A percentile compares a stretch with the other conserved stretches of the same genome.
Evolutionary conservation across 2,329 filamentous ascomycete species (phyloP).

Genomic region (Cladophialophora yegresii): DNA sequence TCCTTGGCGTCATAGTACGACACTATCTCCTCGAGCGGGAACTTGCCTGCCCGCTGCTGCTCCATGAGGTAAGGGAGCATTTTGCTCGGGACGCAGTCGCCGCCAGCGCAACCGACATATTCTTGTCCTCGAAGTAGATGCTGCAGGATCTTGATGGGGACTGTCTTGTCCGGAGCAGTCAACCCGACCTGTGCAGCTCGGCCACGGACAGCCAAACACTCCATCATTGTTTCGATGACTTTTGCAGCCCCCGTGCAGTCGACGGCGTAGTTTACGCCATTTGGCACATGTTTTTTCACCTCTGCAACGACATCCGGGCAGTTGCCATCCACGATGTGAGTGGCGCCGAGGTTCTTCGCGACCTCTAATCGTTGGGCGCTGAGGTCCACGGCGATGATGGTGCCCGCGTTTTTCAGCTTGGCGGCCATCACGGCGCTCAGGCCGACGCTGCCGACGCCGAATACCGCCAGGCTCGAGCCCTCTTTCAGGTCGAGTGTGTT

Average conservation of each 20-base stretch:
- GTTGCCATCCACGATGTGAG: slow-evolving; percentile 47
- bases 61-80: slow-evolving; percentile 51
- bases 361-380: slow-evolving; percentile 46
- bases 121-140: slow-evolving; percentile 33
- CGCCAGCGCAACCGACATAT: slow-evolving; percentile 36
- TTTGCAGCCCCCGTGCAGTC: slow-evolving; percentile 34
- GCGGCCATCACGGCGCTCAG: slow-evolving; percentile 39
- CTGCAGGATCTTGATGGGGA: slow-evolving; percentile 30
- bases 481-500: slow-evolving; percentile 34
- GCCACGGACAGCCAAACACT: slow-evolving; percentile 32
- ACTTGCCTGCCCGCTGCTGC: slow-evolving; percentile 50
- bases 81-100: slow-evolving; percentile 36
- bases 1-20: slow-evolving; percentile 47
- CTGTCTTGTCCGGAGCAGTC: slow-evolving; percentile 18
- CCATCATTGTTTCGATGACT: slow-evolving; percentile 31
- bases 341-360: slow-evolving; percentile 54
- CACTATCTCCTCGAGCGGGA: slow-evolving; percentile 49
- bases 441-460: slow-evolving; percentile 40
- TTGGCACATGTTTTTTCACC: slow-evolving; percentile 46
- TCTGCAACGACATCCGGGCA: slow-evolving; percentile 41
- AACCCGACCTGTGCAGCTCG: slow-evolving; percentile 34
- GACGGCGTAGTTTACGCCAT: slow-evolving; percentile 30
- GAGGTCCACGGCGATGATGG: slow-evolving; percentile 45
- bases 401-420: slow-evolving; percentile 29
- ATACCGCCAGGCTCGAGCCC: slow-evolving; percentile 35